Evolutionary conservation across 148 eudicot species (phyloP).

Genomic region (Vaccinium myrtillus): DNA sequence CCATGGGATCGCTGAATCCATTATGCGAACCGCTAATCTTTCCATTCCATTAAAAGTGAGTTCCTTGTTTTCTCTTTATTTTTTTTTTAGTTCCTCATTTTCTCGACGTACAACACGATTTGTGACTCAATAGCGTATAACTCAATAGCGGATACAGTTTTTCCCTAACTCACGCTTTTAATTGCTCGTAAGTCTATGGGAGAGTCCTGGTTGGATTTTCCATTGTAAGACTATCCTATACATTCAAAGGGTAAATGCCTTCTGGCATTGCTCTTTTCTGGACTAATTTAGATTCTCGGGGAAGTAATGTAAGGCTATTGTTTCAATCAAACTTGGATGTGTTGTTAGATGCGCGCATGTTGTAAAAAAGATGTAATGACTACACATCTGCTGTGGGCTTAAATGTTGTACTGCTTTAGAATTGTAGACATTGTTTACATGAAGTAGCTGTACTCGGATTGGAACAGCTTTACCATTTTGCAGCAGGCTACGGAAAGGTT

Average conservation of each 20-base stretch:
- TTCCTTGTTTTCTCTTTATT: not conserved
- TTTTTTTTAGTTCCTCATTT: slow-evolving; percentile 29
- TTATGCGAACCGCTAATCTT: slow-evolving; percentile 85
- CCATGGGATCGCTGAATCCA: slow-evolving; percentile 94
- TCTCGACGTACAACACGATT: slow-evolving; percentile 5
- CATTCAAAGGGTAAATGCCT: not conserved
- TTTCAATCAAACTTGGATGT: not conserved
- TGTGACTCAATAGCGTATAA: not conserved
- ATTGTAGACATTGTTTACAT: not conserved
- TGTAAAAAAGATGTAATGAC: not conserved
- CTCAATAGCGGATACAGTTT: not conserved
- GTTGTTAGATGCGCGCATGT: not conserved
- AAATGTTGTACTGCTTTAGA: not conserved
- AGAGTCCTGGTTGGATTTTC: not conserved
- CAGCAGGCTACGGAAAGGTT: not conserved
- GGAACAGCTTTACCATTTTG: not conserved
- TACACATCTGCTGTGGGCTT: not conserved
- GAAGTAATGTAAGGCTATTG: not conserved
- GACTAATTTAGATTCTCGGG: not conserved
- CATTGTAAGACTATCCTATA: not conserved
- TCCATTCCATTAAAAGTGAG: slow-evolving; percentile 87
- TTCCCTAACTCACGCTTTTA: not conserved
- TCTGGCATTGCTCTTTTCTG: not conserved
- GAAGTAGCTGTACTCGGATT: not conserved
- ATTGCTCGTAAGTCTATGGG: not conserved